These are phyloP conservation scores for Sesbania bispinosa DNA, from an alignment of 306 rosid genomes.

Conservation along the genomic window DNA sequence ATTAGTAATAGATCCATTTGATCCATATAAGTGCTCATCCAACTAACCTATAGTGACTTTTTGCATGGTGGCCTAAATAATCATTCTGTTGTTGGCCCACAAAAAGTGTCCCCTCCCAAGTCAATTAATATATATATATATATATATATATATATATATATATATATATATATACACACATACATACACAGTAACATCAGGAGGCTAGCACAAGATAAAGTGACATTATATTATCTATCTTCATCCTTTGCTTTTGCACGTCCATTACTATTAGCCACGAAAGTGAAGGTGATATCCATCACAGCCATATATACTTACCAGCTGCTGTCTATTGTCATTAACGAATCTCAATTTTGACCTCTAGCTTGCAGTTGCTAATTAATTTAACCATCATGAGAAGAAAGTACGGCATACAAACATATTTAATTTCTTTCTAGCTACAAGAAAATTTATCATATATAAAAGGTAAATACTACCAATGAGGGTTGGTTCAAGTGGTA, in stretches of 20 bases:
- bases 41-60: conserved; percentile 20
- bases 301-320: background rate
- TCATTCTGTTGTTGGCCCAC: conserved; percentile 32
- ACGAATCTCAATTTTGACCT: conserved; percentile 1
- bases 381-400: background rate
- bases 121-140: too few species aligned
- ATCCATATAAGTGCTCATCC: conserved; percentile 32
- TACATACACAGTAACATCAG: too few species aligned
- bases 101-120: conserved; percentile 19
- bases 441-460: background rate
- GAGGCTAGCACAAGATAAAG: background rate
- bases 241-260: conserved; percentile 13
- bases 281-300: background rate
- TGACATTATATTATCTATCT: conserved; percentile 12
- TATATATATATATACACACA: too few species aligned
- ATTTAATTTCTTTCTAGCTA: background rate
- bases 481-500: too few species aligned
- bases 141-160: too few species aligned
- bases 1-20: conserved; percentile 10
- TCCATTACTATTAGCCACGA: conserved; percentile 7
- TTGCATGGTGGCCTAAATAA: conserved; percentile 40
- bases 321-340: background rate
- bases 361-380: background rate
- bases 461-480: too few species aligned
- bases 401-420: too few species aligned